A percentile compares a stretch with the other conserved stretches of the same genome.
phyloP scores from a whole-genome alignment of 768 basidiomycete species.

The Russula abietina region DNA sequence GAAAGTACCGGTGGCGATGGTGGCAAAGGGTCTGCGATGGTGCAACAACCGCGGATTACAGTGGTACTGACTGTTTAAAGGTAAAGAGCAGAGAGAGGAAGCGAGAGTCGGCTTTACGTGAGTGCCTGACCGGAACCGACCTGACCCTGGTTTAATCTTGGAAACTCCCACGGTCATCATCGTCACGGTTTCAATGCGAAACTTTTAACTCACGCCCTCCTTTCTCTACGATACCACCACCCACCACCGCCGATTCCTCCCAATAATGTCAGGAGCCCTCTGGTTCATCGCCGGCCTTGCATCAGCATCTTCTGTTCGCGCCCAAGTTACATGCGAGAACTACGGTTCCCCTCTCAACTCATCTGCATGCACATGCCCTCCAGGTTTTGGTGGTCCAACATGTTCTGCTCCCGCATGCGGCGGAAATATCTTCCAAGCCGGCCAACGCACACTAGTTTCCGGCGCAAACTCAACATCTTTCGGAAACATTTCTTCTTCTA shows the following conservation, averaged over 20 bases:
- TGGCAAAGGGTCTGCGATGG: too few species aligned
- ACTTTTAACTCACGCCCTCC: too few species aligned
- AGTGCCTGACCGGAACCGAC: too few species aligned
- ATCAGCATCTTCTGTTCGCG: slow-evolving; percentile 3
- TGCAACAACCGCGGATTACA: too few species aligned
- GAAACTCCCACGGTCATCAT: background rate
- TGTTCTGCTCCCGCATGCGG: slow-evolving; percentile 73
- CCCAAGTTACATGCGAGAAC: slow-evolving; percentile 52
- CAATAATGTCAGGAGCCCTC: background rate
- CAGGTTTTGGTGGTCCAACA: slow-evolving; percentile 68
- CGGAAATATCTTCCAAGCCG: slow-evolving; percentile 73
- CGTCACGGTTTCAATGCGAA: too few species aligned
- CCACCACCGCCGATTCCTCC: background rate
- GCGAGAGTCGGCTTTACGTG: too few species aligned
- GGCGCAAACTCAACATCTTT: slow-evolving; percentile 34
- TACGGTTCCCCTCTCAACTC: slow-evolving; percentile 51
- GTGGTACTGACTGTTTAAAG: too few species aligned
- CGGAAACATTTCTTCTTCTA: slow-evolving; percentile 60
- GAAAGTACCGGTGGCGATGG: too few species aligned
- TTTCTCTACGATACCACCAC: background rate
- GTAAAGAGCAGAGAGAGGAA: too few species aligned
- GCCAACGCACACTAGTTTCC: slow-evolving; percentile 47
- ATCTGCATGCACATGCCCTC: slow-evolving; percentile 66
- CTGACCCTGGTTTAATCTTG: too few species aligned
- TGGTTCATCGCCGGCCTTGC: background rate